A percentile compares a stretch with the other conserved stretches of the same genome.
phyloP scores from a whole-genome alignment of 306 rosid genomes.

The Corylus americana region DNA sequence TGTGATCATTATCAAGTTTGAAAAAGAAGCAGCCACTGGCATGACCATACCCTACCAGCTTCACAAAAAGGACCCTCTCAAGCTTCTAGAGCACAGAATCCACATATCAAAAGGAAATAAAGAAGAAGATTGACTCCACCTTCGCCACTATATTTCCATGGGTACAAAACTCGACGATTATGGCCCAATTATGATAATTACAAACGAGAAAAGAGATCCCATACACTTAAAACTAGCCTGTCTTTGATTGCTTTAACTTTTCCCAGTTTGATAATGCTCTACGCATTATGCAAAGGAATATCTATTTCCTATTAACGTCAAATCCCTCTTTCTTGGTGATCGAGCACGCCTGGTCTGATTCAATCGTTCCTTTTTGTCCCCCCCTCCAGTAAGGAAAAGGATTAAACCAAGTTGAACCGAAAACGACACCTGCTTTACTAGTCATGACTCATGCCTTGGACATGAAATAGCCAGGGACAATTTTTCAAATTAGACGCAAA shows the following conservation, averaged over 20 bases:
- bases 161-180: conserved; percentile 43
- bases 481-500: too few relatives aligned
- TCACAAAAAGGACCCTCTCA: conserved; percentile 9
- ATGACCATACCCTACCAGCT: conserved; percentile 21
- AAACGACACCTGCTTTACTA: background rate
- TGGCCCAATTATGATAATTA: conserved; percentile 39
- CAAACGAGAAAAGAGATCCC: background rate
- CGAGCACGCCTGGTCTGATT: background rate
- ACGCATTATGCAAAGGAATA: background rate
- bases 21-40: conserved; percentile 20
- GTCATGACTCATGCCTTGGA: background rate
- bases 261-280: conserved; percentile 14
- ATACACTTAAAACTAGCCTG: background rate
- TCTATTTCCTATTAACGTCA: conserved; percentile 6
- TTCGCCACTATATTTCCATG: conserved; percentile 1
- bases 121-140: background rate
- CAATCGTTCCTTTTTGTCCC: background rate
- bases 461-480: too few relatives aligned
- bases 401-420: background rate
- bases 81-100: conserved; percentile 8
- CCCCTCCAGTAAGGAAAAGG: background rate
- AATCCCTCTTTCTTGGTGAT: conserved; percentile 6
- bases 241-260: conserved; percentile 4
- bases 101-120: conserved; percentile 15
- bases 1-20: conserved; percentile 9